phyloP scores from a whole-genome alignment of 257 asterid genomes.

The Capsicum rhomboideum region DNA sequence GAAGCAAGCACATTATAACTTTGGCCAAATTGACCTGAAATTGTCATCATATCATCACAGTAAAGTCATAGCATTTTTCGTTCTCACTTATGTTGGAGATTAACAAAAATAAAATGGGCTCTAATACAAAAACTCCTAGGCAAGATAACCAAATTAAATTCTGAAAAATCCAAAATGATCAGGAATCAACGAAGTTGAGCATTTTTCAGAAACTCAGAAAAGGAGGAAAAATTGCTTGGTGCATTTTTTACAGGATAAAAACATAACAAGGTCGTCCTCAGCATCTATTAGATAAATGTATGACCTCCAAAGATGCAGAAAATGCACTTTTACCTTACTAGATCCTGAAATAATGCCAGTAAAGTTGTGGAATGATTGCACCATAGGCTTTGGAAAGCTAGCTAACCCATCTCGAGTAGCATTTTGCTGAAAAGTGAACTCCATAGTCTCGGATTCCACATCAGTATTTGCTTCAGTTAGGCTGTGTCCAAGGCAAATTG shows the following conservation, averaged over 20 bases:
- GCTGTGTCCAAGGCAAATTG: neutral
- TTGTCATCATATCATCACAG: neutral
- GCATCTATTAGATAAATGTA: neutral
- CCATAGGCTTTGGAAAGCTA: neutral
- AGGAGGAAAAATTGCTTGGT: neutral
- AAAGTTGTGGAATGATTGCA: neutral
- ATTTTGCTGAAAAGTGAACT: neutral
- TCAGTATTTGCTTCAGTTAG: neutral
- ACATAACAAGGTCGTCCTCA: neutral
- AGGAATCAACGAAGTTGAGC: neutral
- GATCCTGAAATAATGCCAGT: slow-evolving; percentile 34
- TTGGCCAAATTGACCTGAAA: slow-evolving; percentile 1
- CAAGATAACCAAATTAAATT: neutral
- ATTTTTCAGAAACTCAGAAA: neutral
- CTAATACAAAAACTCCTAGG: neutral
- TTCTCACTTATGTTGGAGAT: neutral
- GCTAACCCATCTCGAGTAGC: neutral
- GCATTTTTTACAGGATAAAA: neutral
- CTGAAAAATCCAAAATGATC: neutral
- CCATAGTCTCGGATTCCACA: neutral
- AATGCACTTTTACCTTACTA: slow-evolving; percentile 32
- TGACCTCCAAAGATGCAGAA: neutral
- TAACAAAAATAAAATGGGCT: neutral
- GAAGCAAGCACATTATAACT: neutral
- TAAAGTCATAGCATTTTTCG: neutral